Evolutionary conservation across 345 rosid genomes (phyloP).

Genomic region (Acer campestre): DNA sequence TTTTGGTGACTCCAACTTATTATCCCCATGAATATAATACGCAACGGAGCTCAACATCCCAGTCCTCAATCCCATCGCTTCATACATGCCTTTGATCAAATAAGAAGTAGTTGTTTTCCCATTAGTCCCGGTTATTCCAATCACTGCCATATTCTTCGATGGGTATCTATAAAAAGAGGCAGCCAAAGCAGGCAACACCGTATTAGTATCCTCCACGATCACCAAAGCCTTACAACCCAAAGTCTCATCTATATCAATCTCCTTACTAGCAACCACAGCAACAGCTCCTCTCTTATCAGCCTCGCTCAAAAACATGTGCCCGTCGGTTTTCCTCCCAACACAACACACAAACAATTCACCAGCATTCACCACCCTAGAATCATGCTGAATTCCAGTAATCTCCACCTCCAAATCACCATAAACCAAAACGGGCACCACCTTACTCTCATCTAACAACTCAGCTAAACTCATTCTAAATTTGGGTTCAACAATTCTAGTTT

Average conservation of each 20-base stretch:
- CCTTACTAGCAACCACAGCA: conserved; percentile 91
- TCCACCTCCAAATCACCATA: conserved; percentile 85
- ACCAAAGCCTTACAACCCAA: conserved; percentile 91
- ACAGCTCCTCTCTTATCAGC: conserved; percentile 98
- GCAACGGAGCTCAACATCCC: conserved; percentile 85
- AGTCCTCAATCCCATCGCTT: conserved; percentile 91
- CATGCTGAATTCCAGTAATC: conserved; percentile 87
- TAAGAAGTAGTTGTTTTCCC: conserved; percentile 80
- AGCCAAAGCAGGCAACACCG: conserved; percentile 77
- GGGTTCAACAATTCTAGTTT: conserved; percentile 69
- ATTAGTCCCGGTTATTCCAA: conserved; percentile 76
- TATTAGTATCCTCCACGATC: conserved; percentile 86
- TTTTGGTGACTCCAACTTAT: conserved; percentile 59
- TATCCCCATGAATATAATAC: conserved; percentile 70
- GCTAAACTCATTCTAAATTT: conserved; percentile 78
- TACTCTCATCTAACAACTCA: conserved; percentile 91
- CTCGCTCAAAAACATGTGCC: conserved; percentile 76
- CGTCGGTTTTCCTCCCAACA: conserved; percentile 65
- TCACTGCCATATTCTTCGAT: conserved; percentile 75
- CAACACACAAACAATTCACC: conserved; percentile 94
- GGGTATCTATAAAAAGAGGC: conserved; percentile 79
- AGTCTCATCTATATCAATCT: conserved; percentile 88
- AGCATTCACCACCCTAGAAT: conserved; percentile 75
- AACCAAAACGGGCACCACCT: conserved; percentile 86
- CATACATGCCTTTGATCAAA: conserved; percentile 82